phyloP scores from a whole-genome alignment of 2,329 filamentous ascomycete genomes.

The Sporothrix variecibatus region DNA sequence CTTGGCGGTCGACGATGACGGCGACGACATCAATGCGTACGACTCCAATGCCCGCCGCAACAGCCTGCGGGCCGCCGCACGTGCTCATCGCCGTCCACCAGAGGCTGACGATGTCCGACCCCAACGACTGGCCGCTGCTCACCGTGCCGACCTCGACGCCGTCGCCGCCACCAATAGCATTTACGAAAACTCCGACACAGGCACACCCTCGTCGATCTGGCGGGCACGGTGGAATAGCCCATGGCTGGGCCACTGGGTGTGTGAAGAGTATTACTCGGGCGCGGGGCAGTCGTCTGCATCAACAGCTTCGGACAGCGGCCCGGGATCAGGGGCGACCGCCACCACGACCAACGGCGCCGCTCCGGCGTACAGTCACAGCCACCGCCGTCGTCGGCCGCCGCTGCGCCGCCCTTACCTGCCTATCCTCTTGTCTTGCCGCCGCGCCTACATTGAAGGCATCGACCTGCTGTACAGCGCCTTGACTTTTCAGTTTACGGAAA shows the following conservation, averaged over 20 bases:
- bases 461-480: constrained; percentile 33
- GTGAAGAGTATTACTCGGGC: constrained; percentile 14
- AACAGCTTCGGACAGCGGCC: not conserved
- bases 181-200: constrained; percentile 2
- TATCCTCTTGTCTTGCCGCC: constrained; percentile 28
- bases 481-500: constrained; percentile 38
- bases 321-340: not conserved
- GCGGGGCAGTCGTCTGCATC: not conserved
- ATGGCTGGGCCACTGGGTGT: constrained; percentile 25
- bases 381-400: constrained; percentile 4
- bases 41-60: not conserved
- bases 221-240: constrained; percentile 12
- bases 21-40: not conserved
- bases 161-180: not conserved
- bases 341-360: not conserved
- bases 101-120: constrained; percentile 10
- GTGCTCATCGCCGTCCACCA: not conserved
- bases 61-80: not conserved
- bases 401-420: constrained; percentile 29
- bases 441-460: constrained; percentile 35
- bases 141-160: not conserved
- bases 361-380: not conserved
- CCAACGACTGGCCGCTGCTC: not conserved
- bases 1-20: not conserved
- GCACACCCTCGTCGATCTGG: constrained; percentile 8